Evolutionary conservation across 2,329 filamentous ascomycete genomes (phyloP), one percentile per base, ranked within the genome.

Genomic region (Alternaria atra): DNA sequence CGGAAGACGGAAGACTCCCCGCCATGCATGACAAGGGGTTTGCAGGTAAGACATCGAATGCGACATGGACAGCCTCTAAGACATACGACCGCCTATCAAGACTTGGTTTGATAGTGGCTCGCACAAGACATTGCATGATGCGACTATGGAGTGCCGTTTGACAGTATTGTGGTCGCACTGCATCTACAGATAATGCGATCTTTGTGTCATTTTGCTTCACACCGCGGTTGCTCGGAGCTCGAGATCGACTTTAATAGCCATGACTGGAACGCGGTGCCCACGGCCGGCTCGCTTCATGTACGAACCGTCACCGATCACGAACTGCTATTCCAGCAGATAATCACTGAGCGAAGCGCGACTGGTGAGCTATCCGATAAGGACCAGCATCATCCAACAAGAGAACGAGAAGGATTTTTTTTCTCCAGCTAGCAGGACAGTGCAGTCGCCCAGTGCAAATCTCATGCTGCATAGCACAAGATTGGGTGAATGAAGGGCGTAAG

Each of bases 111-210:
- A 48, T 27, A 42, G 42, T 50, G 39, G 40, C 53, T 60, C 47
- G 32, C 47, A 35, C 48, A 15, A 52, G 44, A 40, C 37, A 46
- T 56, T 23, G 39, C 44, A 51, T 32, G 9, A 50, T 13, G 23
- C 25, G 39, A 25, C 40, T 39, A 57, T 53, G 40, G 46, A 48
- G 32, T 55, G n/a, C 39, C 42, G 13, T 29, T 35, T 53, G 35
- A 46, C 52, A 46, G 37, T 40, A 59, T 35, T 29, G 23, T 42
- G 46, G 52, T 46, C 53, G 27, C 46, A 62, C 60, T 29, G 34
- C 39, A 25, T 47, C 13, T 6, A 32, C n/a, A 43, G 46, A 60
- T 48, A 20, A 46, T 51, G 58, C 37, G 12, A 51, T 51, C 25
- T 51, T 23, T 52, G 47, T 52, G 29, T 34, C 27, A 50, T 23